Percentiles rank a stretch among this genome's conserved stretches.
Conservation (phyloP, 345 rosid species). For the Heritiera fomes region DNA sequence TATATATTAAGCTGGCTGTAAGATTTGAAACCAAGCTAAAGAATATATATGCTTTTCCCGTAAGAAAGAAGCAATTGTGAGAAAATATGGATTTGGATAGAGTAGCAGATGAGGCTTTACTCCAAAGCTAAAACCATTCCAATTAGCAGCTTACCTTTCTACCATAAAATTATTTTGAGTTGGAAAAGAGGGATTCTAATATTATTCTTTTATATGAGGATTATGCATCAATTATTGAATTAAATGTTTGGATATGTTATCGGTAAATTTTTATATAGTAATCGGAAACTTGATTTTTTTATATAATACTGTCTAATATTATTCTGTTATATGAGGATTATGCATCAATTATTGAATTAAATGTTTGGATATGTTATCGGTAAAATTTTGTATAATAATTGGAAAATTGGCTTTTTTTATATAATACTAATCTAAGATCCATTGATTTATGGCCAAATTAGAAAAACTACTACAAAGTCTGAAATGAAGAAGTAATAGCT, state of each 20-base stretch:
- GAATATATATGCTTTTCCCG: not conserved
- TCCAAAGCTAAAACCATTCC: not conserved
- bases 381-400: too few relatives aligned
- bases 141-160: not conserved
- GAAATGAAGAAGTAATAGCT: not conserved
- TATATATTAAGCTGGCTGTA: too few relatives aligned
- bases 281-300: not conserved
- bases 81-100: not conserved
- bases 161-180: not conserved
- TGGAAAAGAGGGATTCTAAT: too few relatives aligned
- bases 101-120: not conserved
- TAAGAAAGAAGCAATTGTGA: not conserved
- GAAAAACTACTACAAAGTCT: not conserved
- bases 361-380: not conserved
- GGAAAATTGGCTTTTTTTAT: not conserved
- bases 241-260: not conserved
- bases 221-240: not conserved
- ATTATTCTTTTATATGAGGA: too few relatives aligned
- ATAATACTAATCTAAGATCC: not conserved
- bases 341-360: not conserved
- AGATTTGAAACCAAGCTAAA: not conserved
- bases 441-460: constrained; percentile 7
- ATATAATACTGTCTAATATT: too few relatives aligned
- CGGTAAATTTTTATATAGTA: too few relatives aligned
- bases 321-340: too few relatives aligned